Evolutionary conservation across 306 rosid genomes (phyloP).

Genomic region (Inga leiocalycina): DNA sequence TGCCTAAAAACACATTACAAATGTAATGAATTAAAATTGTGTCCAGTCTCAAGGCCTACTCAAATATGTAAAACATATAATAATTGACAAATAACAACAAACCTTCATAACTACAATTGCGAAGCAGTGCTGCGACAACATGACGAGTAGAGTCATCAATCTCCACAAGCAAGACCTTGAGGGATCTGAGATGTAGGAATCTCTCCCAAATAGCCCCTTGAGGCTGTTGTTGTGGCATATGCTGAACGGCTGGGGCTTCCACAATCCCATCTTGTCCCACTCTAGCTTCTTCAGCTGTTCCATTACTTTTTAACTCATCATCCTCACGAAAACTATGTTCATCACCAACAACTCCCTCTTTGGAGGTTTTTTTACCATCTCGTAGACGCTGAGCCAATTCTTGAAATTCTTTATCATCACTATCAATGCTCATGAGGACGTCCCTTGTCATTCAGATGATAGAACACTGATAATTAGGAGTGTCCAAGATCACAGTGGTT

Average conservation of each 20-base stretch:
- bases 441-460: conserved; percentile 51
- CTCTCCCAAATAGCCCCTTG: conserved; percentile 91
- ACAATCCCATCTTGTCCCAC: conserved; percentile 46
- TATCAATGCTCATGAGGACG: conserved; percentile 60
- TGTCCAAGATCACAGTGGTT: conserved; percentile 39
- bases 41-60: not conserved
- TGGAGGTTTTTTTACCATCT: conserved; percentile 44
- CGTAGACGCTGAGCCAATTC: conserved; percentile 41
- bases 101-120: conserved; percentile 98
- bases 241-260: conserved; percentile 50
- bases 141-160: conserved; percentile 87
- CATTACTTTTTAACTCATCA: conserved; percentile 54
- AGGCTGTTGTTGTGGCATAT: conserved; percentile 55
- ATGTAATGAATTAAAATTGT: not conserved
- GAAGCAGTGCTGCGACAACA: conserved; percentile 85
- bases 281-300: conserved; percentile 46
- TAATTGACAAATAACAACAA: conserved; percentile 14
- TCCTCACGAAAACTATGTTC: conserved; percentile 39
- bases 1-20: not conserved
- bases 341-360: conserved; percentile 41
- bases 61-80: not conserved
- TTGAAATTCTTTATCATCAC: conserved; percentile 44
- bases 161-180: conserved; percentile 91
- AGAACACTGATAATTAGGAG: conserved; percentile 24
- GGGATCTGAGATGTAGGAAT: conserved; percentile 78